Base-by-base conservation (phyloP, 495 filamentous ascomycete species). In the Podospora fimiseda region DNA sequence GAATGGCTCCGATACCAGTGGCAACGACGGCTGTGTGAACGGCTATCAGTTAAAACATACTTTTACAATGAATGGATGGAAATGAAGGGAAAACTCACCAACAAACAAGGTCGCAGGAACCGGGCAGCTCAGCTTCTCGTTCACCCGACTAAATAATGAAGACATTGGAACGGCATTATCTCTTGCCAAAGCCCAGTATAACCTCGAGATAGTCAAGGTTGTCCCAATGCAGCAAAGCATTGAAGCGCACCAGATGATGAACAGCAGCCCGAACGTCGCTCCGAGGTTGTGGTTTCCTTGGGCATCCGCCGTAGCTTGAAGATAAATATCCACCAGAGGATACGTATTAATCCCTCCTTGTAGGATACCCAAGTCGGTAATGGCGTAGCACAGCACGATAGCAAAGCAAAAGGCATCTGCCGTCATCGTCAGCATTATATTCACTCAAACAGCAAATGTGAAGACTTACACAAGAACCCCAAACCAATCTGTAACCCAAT, bases 171-270 rank as follows among this genome's bases (percentile, higher is more conserved):
- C 75, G 4, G 82, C 82, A 39, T 82, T 75, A 64, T 95, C 89
- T 30, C 89, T 82, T 30, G 86, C 81, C 11, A 95, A 77, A 2
- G 87, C 83, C 89, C 89, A 95, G 57, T 87, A 81, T n/a, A 83
- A 85, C n/a, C 89, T 82, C n/a, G 87, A 84, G 43, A 82, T 80
- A 20, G 87, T 91, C 50, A 91, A 73, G 36, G 85, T 82, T 30
- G 81, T 85, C 13, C 86, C 88, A 44, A 88, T 70, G 20, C 74
- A 71, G 52, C 80, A 82, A 50, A 83, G 73, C 50, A 85, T 57
- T 14, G 81, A 82, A 1, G 82, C 79, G 4, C 87, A 63, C 64
- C 87, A 81, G 51, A 86, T 70, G 47, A 93, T 76, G 57, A 90
- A 74, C 21, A 92, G 70, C 0, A 90, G 78, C 20, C 87, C 89